Conservation (phyloP, 1,284 basidiomycete genomes). For the Xerocomus amazonicus region DNA sequence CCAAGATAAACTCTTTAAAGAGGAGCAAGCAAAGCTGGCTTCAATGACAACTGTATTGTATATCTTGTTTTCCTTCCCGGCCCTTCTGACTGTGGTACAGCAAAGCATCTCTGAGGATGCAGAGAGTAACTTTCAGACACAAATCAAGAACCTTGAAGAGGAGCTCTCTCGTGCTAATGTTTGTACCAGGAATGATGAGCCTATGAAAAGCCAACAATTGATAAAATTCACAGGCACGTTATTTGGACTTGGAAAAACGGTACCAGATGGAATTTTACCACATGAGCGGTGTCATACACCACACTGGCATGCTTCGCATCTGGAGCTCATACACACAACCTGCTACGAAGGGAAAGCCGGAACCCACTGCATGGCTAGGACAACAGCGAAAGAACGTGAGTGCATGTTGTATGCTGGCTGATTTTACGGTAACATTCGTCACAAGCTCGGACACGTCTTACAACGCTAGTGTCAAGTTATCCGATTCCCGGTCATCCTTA, state of each 20-base stretch:
- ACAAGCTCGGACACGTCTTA: slow-evolving; percentile 29
- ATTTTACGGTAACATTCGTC: slow-evolving; percentile 3
- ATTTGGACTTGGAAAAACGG: slow-evolving; percentile 53
- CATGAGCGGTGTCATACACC: slow-evolving; percentile 75
- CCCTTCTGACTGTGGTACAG: slow-evolving; percentile 15
- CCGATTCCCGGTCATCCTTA: not conserved
- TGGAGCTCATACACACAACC: slow-evolving; percentile 48
- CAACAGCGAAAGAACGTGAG: slow-evolving; percentile 56
- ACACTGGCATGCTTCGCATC: slow-evolving; percentile 59
- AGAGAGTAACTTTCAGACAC: slow-evolving; percentile 62
- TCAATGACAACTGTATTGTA: slow-evolving; percentile 22
- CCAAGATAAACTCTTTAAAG: slow-evolving; percentile 86
- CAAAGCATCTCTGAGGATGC: slow-evolving; percentile 68
- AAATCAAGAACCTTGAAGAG: slow-evolving; percentile 69
- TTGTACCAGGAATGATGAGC: not conserved
- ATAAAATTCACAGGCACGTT: slow-evolving; percentile 41
- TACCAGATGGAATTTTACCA: slow-evolving; percentile 77
- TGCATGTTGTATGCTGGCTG: not conserved
- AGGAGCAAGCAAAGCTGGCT: slow-evolving; percentile 58
- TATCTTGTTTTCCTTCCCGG: not conserved
- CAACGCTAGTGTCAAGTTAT: slow-evolving; percentile 17
- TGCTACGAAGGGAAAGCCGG: slow-evolving; percentile 38
- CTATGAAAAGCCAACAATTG: not conserved
- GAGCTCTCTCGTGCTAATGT: slow-evolving; percentile 66
- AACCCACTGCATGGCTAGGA: slow-evolving; percentile 56